These are phyloP conservation scores for Xerocomus nothofagi DNA, from an alignment of 1,284 basidiomycete species.

Conservation along the genomic window DNA sequence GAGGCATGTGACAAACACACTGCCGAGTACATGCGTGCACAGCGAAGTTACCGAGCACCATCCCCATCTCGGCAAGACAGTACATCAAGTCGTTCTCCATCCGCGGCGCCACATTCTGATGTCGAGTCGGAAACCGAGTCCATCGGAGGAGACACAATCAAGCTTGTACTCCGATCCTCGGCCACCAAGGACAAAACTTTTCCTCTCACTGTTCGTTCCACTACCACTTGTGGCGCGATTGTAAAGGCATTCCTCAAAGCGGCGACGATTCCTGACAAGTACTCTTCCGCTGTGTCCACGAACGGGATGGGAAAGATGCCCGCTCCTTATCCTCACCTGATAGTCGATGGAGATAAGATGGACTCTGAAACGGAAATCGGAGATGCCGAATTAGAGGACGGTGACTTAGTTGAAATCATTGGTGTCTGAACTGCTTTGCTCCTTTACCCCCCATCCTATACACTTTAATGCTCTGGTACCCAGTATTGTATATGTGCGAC, in stretches of 20 bases:
- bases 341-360: conserved; percentile 70
- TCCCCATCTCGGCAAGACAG: conserved; percentile 26
- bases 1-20: conserved; percentile 64
- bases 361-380: conserved; percentile 55
- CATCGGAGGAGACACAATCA: conserved; percentile 55
- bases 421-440: conserved; percentile 46
- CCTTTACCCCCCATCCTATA: conserved; percentile 6
- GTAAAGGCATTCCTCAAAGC: conserved; percentile 69
- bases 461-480: conserved; percentile 16
- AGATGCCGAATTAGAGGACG: conserved; percentile 70
- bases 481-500: conserved; percentile 6
- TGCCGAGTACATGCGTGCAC: conserved; percentile 56
- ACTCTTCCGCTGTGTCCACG: conserved; percentile 40
- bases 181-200: conserved; percentile 50
- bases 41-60: conserved; percentile 34
- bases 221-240: conserved; percentile 71
- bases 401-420: conserved; percentile 71
- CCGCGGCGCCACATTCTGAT: conserved; percentile 32
- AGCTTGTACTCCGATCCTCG: conserved; percentile 60
- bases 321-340: conserved; percentile 43
- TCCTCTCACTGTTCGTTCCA: conserved; percentile 64
- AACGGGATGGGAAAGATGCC: conserved; percentile 36
- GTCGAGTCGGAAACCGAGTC: conserved; percentile 41
- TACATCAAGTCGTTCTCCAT: conserved; percentile 7
- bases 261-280: conserved; percentile 55